Evolutionary conservation across 495 filamentous ascomycete genomes (phyloP), one percentile per base, ranked within the genome.

Genomic region (Schizothecium vesticola): DNA sequence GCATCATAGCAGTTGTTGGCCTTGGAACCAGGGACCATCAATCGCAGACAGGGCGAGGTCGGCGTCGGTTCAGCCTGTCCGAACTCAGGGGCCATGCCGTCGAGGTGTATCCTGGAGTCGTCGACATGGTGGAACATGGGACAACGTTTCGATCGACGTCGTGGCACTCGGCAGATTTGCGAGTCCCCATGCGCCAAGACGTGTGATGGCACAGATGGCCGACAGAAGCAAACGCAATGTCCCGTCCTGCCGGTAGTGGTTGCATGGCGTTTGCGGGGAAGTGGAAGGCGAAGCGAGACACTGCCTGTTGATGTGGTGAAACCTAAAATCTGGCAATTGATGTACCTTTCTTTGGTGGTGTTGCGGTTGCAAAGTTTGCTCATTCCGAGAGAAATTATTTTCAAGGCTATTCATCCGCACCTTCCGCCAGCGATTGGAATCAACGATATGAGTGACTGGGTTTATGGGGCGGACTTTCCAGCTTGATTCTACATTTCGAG

Each of bases 191-290:
- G 65, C 65, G 66, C 59, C 66, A 62, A 63, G 59, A n/a, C 36
- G 28, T 11, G 31, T 51, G 22, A 22, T 21, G 31, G 23, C 12
- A 36, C 5, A 29, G 59, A 63, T 43, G 65, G 24, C 51, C 33
- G 16, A 25, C 12, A 28, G 28, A 29, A 43, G 56, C 22, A 26
- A 57, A 22, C 31, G 12, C 33, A 43, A 43, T 13, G 33, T 16
- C 7, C 29, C 58, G 51, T 1, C 25, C 61, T 67, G n/a, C 64
- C 61, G 69, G 69, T 63, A 70, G 69, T 70, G 55, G 69, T 61
- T 70, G 69, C 69, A 70, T 70, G 62, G 61, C 55, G 9, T 36
- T 12, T 51, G 43, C 43, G 43, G 43, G 25, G 60, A 22, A n/a
- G 19, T 19, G 25, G 26, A 22, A 10, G 22, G 59, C 59, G 69